phyloP scores from a whole-genome alignment of 768 basidiomycete species.

The Sarcodon sp. region DNA sequence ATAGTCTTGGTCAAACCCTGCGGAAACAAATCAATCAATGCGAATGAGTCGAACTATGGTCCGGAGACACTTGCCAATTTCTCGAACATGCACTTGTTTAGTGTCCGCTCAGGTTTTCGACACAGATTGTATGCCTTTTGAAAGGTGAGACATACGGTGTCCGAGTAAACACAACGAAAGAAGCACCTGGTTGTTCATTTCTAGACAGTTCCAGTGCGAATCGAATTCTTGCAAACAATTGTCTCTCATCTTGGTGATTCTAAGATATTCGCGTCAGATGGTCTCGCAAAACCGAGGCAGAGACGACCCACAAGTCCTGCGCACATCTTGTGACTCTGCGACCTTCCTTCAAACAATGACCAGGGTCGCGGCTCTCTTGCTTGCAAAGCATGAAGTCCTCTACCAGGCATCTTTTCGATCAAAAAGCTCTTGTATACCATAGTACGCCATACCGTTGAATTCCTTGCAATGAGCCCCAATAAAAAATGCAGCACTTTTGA shows the following conservation, averaged over 20 bases:
- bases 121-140: slow-evolving; percentile 78
- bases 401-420: slow-evolving; percentile 13
- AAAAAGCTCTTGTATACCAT: not conserved
- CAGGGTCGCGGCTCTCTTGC: slow-evolving; percentile 80
- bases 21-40: not conserved
- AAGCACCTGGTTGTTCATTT: slow-evolving; percentile 86
- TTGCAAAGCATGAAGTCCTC: slow-evolving; percentile 99
- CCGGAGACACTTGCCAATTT: slow-evolving; percentile 59
- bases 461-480: slow-evolving; percentile 93
- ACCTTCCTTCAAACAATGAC: slow-evolving; percentile 91
- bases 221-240: slow-evolving; percentile 83
- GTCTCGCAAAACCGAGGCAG: not conserved
- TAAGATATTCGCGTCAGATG: slow-evolving; percentile 17
- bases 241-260: slow-evolving; percentile 88
- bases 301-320: slow-evolving; percentile 72
- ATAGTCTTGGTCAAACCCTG: slow-evolving; percentile 89
- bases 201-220: slow-evolving; percentile 89
- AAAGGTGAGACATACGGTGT: not conserved
- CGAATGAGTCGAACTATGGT: not conserved
- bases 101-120: slow-evolving; percentile 73
- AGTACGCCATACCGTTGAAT: slow-evolving; percentile 66
- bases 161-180: not conserved
- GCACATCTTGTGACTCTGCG: slow-evolving; percentile 92
- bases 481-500: slow-evolving; percentile 96
- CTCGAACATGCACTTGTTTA: slow-evolving; percentile 94